A percentile compares a stretch with the other conserved stretches of the same genome.
Evolutionary conservation across 2,329 filamentous ascomycete species (phyloP).

Genomic region (Neopestalotiopsis clavispora): DNA sequence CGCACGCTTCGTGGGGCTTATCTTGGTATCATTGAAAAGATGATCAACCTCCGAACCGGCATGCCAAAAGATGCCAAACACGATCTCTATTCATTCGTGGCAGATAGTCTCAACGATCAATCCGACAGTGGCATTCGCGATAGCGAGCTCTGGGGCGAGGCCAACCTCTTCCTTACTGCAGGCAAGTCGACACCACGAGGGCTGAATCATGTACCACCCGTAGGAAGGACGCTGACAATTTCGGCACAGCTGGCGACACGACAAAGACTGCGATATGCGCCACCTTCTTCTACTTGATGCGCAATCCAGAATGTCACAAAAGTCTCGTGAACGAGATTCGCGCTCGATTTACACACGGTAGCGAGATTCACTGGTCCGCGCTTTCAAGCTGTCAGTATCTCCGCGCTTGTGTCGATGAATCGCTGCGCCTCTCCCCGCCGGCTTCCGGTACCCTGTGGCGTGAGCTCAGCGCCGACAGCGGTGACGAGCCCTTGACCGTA

Average conservation of each 20-base stretch:
- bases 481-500: slow-evolving; percentile 20
- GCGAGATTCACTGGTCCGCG: slow-evolving; percentile 30
- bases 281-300: slow-evolving; percentile 40
- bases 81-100: slow-evolving; percentile 24
- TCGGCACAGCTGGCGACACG: slow-evolving; percentile 29
- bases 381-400: slow-evolving; percentile 45
- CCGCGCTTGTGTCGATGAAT: slow-evolving; percentile 51
- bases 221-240: too few species aligned
- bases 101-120: neutral
- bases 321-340: slow-evolving; percentile 37
- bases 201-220: neutral
- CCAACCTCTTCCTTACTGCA: slow-evolving; percentile 15
- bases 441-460: slow-evolving; percentile 39
- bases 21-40: slow-evolving; percentile 15
- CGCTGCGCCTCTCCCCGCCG: slow-evolving; percentile 49
- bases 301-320: slow-evolving; percentile 31
- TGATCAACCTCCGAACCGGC: slow-evolving; percentile 13
- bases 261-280: slow-evolving; percentile 36
- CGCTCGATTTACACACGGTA: slow-evolving; percentile 35
- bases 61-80: neutral
- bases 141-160: slow-evolving; percentile 11
- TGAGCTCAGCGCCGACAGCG: slow-evolving; percentile 22
- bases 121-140: slow-evolving; percentile 17
- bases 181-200: neutral
- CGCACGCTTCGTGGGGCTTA: slow-evolving; percentile 10